phyloP scores from a whole-genome alignment of 169 alveolate genomes.

The Plasmodium gaboni region DNA sequence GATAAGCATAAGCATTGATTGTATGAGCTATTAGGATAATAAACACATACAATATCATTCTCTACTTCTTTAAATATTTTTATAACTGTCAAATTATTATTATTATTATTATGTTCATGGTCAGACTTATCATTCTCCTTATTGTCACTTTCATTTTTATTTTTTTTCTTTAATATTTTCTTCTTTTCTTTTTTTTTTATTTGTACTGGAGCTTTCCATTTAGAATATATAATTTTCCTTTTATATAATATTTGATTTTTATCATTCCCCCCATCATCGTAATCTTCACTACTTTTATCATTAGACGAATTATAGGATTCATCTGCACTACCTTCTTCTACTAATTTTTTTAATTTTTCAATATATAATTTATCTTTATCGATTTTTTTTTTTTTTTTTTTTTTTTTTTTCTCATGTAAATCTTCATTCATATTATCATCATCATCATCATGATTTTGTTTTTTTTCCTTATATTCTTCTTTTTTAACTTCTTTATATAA shows the following conservation, averaged over 20 bases:
- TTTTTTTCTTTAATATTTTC: no score
- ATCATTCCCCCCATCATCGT: constrained; percentile 15
- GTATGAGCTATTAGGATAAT: constrained; percentile 64
- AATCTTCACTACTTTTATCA: constrained; percentile 26
- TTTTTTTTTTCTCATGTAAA: constrained; percentile 4
- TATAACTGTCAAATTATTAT: constrained; percentile 11
- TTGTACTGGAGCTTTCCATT: no score
- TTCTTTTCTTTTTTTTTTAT: no score
- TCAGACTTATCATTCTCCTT: no score
- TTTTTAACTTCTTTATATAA: constrained; percentile 65
- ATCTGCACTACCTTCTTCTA: constrained; percentile 62
- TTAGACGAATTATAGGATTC: constrained; percentile 32
- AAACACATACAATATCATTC: constrained; percentile 42
- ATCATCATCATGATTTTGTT: background rate
- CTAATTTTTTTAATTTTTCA: constrained; percentile 58
- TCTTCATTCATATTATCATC: background rate
- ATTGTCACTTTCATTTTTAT: no score
- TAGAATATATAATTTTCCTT: constrained; percentile 54
- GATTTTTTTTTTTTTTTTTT: constrained; percentile 41
- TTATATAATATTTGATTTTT: constrained; percentile 58
- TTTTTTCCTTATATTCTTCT: constrained; percentile 13
- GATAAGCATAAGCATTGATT: constrained; percentile 46
- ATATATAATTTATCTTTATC: constrained; percentile 64
- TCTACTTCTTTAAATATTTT: constrained; percentile 46
- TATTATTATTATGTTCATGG: background rate